phyloP scores from a whole-genome alignment of 1,284 basidiomycete species.

The Chiua sp. region DNA sequence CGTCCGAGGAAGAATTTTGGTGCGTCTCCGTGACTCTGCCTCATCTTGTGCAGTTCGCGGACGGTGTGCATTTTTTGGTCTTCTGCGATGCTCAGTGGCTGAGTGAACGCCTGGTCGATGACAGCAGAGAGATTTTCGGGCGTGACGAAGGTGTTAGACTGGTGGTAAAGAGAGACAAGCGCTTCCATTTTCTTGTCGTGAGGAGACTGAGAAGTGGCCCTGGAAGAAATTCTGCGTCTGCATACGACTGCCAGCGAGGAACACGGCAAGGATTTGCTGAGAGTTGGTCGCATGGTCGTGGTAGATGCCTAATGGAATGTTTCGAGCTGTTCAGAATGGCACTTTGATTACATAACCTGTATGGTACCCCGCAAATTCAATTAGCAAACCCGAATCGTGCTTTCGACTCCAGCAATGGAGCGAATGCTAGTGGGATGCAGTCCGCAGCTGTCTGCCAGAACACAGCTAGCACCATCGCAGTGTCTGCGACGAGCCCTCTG shows the following conservation, averaged over 20 bases:
- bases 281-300: slow-evolving; percentile 16
- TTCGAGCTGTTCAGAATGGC: background rate
- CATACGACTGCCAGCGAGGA: slow-evolving; percentile 7
- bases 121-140: slow-evolving; percentile 64
- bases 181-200: slow-evolving; percentile 66
- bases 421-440: too few species aligned
- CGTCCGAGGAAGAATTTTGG: slow-evolving; percentile 47
- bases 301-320: background rate
- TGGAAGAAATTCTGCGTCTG: slow-evolving; percentile 30
- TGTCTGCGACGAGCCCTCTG: too few species aligned
- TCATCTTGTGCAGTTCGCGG: slow-evolving; percentile 27
- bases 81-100: slow-evolving; percentile 17
- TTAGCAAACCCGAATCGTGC: too few species aligned
- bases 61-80: slow-evolving; percentile 23
- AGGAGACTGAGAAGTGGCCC: slow-evolving; percentile 15
- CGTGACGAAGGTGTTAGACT: slow-evolving; percentile 68
- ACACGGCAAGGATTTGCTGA: slow-evolving; percentile 10
- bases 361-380: too few species aligned
- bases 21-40: slow-evolving; percentile 33
- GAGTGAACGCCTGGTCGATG: slow-evolving; percentile 66
- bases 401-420: too few species aligned
- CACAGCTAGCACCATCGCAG: too few species aligned
- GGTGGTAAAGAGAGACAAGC: slow-evolving; percentile 75
- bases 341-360: slow-evolving; percentile 21
- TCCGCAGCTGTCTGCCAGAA: too few species aligned